Evolutionary conservation across 2,329 filamentous ascomycete genomes (phyloP), one percentile per base, ranked within the genome.

Genomic region (Colletotrichum coccodes): DNA sequence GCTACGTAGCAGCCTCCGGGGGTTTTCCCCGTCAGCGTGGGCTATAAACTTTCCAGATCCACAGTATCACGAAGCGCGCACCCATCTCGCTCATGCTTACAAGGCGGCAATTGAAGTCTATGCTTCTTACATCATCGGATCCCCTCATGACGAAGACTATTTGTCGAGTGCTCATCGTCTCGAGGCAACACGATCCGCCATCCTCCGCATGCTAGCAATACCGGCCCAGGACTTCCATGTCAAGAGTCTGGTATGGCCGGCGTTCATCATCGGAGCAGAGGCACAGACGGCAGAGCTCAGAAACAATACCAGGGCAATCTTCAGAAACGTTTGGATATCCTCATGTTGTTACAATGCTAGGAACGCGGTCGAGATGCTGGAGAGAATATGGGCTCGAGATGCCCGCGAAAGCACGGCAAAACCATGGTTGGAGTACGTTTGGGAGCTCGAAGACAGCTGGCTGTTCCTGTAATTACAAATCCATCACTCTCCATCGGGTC

Each of bases 221-320:
- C 12, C 60, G 11, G 49, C 44, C 2, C n/a, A 57, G 30, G 64
- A 68, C 28, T 58, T 68, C 28, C 64, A 68, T 36, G 61, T 68
- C 9, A 68, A 68, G 30, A 68, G 64, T n/a, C 40, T 68, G 21
- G 59, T 68, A 28, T 68, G 64, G 64, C 64, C 59, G 18, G 60
- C 59, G 3, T 68, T 68, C 21, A 42, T 68, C 4, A 28, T 58
- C 12, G 64, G 64, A 8, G 64, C 64, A 46, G 59, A 68, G 14
- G 44, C 60, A n/a, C 50, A 52, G 38, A 34, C 12, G 3, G 12
- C 6, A 9, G 64, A 68, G 11, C 42, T 68, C 1, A 46, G 23
- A n/a, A 34, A 56, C 9, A 50, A 64, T 50, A 34, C 54, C 4
- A 50, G 52, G 16, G 21, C 23, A 21, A 47, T 68, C 18, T 68